Evolutionary conservation across 371 early-diverging fungal genomes (phyloP), one percentile per base, ranked within the genome.

Genomic region (Actinomortierella wolfii): DNA sequence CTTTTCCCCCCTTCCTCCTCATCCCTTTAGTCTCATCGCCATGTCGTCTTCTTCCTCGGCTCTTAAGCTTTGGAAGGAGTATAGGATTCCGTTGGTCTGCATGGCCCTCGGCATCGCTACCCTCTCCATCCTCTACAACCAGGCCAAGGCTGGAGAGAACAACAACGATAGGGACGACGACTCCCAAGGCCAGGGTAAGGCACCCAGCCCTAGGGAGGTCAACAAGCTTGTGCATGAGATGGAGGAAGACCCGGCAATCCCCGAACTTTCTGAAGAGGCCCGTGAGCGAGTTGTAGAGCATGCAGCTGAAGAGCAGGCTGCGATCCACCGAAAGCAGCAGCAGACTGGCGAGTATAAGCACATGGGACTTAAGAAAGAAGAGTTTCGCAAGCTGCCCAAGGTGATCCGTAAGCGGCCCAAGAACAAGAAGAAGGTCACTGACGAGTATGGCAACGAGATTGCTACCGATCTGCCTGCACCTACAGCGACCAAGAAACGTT

Each of bases 351-450:
- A n/a, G n/a, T n/a, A n/a, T n/a, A n/a, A n/a, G 29, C 71, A 70
- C 25, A 56, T 54, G 56, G 71, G 71, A n/a, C 61, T 70, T 28
- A 70, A 70, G 58, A 70, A 70, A 53, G 71, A 57, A 21, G 71
- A 58, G 24, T 70, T 58, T 40, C 60, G 61, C 46, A 70, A 58
- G 54, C 29, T 70, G 29, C 71, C 71, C 40, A 70, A 70, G 47
- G 71, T 70, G 34, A 70, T 70, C 48, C 71, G 71, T 48, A 70
- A 70, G 51, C 64, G 65, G 49, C 71, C 71, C 49, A 70, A 70
- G 57, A 64, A 70, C 45, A 56, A 65, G 64, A 57, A 64, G 54
- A 52, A 61, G 0, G 59, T 64, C 20, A 4, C 45, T 20, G 53
- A 51, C 29, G 54, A 34, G 34, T 34, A 6, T 34, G 34, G 34